Conservation (phyloP, 352 stramenopile genomes). For the Thalassiosira mediterranea region DNA sequence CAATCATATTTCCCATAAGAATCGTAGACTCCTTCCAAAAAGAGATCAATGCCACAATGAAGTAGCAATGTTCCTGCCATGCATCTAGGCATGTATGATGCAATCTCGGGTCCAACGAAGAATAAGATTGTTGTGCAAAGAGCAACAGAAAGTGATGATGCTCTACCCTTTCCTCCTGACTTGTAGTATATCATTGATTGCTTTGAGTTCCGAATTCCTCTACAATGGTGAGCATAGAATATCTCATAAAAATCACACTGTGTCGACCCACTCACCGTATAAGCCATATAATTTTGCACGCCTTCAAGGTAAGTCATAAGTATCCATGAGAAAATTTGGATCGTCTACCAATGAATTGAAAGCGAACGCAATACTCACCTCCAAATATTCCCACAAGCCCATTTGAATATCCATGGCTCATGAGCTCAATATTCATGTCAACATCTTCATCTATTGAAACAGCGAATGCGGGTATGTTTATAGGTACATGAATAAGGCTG, state of each 20-base stretch:
- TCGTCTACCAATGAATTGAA: neutral
- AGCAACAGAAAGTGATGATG: constrained; percentile 48
- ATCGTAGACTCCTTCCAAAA: constrained; percentile 90
- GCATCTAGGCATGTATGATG: constrained; percentile 89
- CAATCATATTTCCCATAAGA: constrained; percentile 88
- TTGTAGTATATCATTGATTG: constrained; percentile 70
- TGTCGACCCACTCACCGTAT: constrained; percentile 61
- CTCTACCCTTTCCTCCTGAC: constrained; percentile 79
- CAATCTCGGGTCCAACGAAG: constrained; percentile 87
- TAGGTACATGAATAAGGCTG: constrained; percentile 92
- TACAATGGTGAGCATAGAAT: no score
- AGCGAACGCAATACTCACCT: constrained; percentile 51
- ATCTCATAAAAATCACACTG: no score
- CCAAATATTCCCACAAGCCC: constrained; percentile 86
- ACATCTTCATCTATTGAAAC: constrained; percentile 86
- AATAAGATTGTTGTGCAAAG: constrained; percentile 88
- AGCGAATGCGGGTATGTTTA: constrained; percentile 91
- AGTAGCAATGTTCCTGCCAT: constrained; percentile 92
- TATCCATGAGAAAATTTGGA: no score
- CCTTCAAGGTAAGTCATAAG: no score
- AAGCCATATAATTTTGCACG: constrained; percentile 90
- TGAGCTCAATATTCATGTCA: constrained; percentile 92
- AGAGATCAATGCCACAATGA: constrained; percentile 89
- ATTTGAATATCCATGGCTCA: constrained; percentile 92
- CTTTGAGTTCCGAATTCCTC: neutral